Conservation (phyloP, 1,284 basidiomycete species). For the Coniophora puteana region DNA sequence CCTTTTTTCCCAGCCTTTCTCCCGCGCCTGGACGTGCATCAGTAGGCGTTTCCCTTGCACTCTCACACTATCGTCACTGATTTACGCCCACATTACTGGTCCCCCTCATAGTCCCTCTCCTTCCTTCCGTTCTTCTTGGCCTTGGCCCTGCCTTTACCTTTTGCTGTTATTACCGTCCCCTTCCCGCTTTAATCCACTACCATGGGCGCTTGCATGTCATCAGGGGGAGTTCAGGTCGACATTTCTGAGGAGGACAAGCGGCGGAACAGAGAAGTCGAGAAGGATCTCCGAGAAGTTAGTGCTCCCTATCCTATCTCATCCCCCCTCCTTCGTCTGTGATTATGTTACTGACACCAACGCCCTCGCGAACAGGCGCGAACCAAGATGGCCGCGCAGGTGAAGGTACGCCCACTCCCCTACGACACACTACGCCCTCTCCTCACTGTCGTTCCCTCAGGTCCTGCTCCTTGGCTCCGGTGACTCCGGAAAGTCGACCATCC, state of each 20-base stretch:
- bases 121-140: too few species aligned
- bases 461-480: conserved; percentile 91
- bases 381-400: conserved; percentile 72
- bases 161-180: too few species aligned
- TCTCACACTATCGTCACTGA: too few species aligned
- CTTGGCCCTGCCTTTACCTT: too few species aligned
- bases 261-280: conserved; percentile 65
- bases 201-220: conserved; percentile 81
- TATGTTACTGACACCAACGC: conserved; percentile 2
- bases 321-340: background rate
- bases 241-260: conserved; percentile 61
- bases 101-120: too few species aligned
- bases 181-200: too few species aligned
- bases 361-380: conserved; percentile 54
- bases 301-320: background rate
- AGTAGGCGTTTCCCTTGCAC: too few species aligned
- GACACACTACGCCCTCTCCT: background rate
- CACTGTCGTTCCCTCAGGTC: conserved; percentile 43
- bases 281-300: conserved; percentile 58
- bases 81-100: too few species aligned
- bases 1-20: too few species aligned
- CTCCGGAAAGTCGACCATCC: conserved; percentile 89
- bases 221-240: conserved; percentile 45
- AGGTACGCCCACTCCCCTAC: conserved; percentile 44
- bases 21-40: too few species aligned